These are phyloP conservation scores for Lantana camara DNA, from an alignment of 257 asterid species.

Conservation along the genomic window DNA sequence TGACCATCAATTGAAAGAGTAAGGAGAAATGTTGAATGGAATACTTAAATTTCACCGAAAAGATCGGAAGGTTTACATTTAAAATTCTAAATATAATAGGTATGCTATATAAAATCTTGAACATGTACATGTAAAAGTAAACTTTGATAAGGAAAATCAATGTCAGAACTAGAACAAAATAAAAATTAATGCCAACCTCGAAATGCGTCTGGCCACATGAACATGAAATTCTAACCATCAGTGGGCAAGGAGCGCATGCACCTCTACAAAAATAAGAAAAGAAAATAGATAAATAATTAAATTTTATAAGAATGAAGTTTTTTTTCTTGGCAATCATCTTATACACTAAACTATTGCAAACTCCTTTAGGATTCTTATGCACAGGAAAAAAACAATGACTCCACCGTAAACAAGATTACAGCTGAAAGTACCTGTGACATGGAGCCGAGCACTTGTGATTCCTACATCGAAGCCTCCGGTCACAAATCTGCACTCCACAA, in stretches of 20 bases:
- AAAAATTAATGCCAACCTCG: conserved; percentile 60
- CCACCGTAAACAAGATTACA: conserved; percentile 19
- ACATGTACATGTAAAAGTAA: conserved; percentile 10
- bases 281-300: no score
- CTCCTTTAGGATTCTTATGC: conserved; percentile 11
- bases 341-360: not conserved
- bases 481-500: conserved; percentile 69
- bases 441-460: conserved; percentile 98
- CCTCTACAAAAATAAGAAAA: conserved; percentile 65
- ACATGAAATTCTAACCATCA: conserved; percentile 88
- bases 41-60: no score
- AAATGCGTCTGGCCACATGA: conserved; percentile 80
- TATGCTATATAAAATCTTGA: not conserved
- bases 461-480: conserved; percentile 89
- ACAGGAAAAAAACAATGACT: not conserved
- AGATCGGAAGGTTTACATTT: not conserved
- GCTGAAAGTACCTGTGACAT: conserved; percentile 71
- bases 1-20: conserved; percentile 40
- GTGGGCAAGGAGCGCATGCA: conserved; percentile 91
- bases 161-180: conserved; percentile 5
- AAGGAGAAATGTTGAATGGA: not conserved
- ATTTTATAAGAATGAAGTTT: no score
- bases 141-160: not conserved
- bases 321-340: conserved; percentile 35
- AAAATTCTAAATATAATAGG: not conserved